Evolutionary conservation across 352 stramenopile species (phyloP).

Genomic region (Phytophthora megakarya): DNA sequence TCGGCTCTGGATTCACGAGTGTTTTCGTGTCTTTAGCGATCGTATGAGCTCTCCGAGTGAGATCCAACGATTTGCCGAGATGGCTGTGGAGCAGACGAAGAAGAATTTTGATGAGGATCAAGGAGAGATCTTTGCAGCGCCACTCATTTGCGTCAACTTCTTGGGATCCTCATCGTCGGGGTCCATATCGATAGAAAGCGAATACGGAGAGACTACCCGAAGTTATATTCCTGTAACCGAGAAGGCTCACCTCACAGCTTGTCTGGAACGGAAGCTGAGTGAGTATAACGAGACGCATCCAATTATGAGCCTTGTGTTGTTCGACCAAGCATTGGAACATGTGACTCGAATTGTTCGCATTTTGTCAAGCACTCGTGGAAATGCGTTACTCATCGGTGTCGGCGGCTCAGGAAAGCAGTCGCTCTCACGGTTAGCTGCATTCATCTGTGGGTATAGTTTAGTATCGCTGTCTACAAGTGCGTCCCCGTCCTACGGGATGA

Average conservation of each 20-base stretch:
- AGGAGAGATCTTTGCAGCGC: constrained; percentile 66
- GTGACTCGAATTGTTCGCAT: constrained; percentile 89
- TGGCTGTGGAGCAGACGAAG: constrained; percentile 86
- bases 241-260: constrained; percentile 52
- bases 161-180: constrained; percentile 20
- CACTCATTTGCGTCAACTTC: constrained; percentile 80
- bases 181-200: constrained; percentile 10
- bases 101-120: constrained; percentile 88
- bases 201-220: constrained; percentile 22
- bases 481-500: constrained; percentile 64
- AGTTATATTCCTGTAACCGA: constrained; percentile 62
- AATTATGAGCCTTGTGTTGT: constrained; percentile 93
- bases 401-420: constrained; percentile 91
- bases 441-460: constrained; percentile 83
- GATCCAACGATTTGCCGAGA: constrained; percentile 77
- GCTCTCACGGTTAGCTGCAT: constrained; percentile 87
- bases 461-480: constrained; percentile 66
- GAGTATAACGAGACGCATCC: constrained; percentile 93
- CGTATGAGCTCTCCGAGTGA: constrained; percentile 82
- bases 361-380: constrained; percentile 69
- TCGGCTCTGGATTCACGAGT: constrained; percentile 92
- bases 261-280: constrained; percentile 67
- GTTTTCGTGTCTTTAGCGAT: constrained; percentile 91
- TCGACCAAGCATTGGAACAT: constrained; percentile 92
- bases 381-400: constrained; percentile 88